Evolutionary conservation across 83 land plant genomes (phyloP).

Genomic region (Picea mariana): DNA sequence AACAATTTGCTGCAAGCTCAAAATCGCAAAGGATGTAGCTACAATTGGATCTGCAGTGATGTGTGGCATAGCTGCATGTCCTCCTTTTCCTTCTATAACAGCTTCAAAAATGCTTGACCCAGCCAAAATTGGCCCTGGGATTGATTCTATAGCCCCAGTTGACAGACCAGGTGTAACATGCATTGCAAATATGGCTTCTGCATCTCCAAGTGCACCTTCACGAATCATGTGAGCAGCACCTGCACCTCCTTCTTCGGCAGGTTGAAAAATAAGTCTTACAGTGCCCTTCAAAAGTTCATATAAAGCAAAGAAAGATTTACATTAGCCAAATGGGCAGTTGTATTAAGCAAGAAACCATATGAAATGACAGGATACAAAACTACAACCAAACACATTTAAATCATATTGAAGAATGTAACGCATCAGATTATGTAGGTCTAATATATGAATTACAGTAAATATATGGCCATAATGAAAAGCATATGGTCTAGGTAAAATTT

Average conservation of each 20-base stretch:
- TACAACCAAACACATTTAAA: too few relatives aligned
- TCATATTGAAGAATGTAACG: too few relatives aligned
- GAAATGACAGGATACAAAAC: too few relatives aligned
- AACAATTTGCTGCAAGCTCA: conserved; percentile 60
- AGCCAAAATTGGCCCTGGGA: conserved; percentile 52
- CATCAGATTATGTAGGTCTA: too few relatives aligned
- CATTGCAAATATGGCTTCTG: conserved; percentile 55
- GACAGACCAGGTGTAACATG: conserved; percentile 40
- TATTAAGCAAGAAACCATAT: too few relatives aligned
- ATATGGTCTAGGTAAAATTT: too few relatives aligned
- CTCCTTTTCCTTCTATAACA: conserved; percentile 54
- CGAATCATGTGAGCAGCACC: conserved; percentile 64
- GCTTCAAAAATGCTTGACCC: conserved; percentile 50
- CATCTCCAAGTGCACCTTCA: conserved; percentile 57
- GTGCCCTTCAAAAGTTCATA: conserved; percentile 44
- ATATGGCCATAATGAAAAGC: too few relatives aligned
- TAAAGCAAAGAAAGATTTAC: too few relatives aligned
- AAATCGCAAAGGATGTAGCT: conserved; percentile 54
- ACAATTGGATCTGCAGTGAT: conserved; percentile 51
- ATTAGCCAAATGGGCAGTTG: too few relatives aligned
- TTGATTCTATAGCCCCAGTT: conserved; percentile 40
- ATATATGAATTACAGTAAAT: too few relatives aligned
- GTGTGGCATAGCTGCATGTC: conserved; percentile 66
- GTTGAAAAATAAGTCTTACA: conserved; percentile 72
- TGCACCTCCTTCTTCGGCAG: conserved; percentile 74